Evolutionary conservation across 805 yeast genomes (phyloP).

Genomic region (Cyberlindnera xishuangbannaensis): DNA sequence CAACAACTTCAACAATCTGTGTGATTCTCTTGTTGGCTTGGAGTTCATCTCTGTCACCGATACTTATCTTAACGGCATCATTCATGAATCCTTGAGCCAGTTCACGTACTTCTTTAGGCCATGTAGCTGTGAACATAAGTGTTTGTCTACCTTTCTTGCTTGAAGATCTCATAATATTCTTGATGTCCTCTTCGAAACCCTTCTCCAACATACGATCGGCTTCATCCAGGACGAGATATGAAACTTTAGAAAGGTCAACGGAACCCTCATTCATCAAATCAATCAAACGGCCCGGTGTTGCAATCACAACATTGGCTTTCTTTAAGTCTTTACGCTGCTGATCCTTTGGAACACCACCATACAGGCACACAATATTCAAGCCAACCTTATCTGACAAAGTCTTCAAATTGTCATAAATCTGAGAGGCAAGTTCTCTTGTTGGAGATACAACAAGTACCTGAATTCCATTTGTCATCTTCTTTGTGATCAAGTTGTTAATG

Average conservation of each 20-base stretch:
- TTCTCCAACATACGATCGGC: constrained; percentile 98
- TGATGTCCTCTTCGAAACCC: constrained; percentile 97
- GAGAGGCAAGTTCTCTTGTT: constrained; percentile 95
- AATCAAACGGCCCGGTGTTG: constrained; percentile 96
- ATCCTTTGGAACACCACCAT: constrained; percentile 97
- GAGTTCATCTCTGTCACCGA: constrained; percentile 92
- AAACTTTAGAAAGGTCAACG: constrained; percentile 57
- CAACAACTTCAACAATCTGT: constrained; percentile 90
- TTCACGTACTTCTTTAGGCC: constrained; percentile 99
- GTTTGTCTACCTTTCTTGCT: constrained; percentile 65
- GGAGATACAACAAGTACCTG: constrained; percentile 88
- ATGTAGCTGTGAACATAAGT: constrained; percentile 98
- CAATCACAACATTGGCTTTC: constrained; percentile 76
- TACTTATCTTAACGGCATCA: constrained; percentile 79
- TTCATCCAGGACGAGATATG: constrained; percentile 87
- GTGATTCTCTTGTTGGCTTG: constrained; percentile 91
- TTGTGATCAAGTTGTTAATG: constrained; percentile 53
- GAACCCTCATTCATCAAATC: constrained; percentile 89
- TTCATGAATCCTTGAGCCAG: constrained; percentile 83
- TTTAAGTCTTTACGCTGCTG: constrained; percentile 73
- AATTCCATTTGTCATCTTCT: constrained; percentile 38
- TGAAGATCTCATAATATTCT: constrained; percentile 64
- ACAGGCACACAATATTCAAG: constrained; percentile 74
- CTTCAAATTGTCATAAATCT: constrained; percentile 79
- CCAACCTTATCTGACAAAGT: constrained; percentile 53